These are phyloP conservation scores for Actinomucor elegans DNA, from an alignment of 371 early-diverging fungal species.

Conservation along the genomic window DNA sequence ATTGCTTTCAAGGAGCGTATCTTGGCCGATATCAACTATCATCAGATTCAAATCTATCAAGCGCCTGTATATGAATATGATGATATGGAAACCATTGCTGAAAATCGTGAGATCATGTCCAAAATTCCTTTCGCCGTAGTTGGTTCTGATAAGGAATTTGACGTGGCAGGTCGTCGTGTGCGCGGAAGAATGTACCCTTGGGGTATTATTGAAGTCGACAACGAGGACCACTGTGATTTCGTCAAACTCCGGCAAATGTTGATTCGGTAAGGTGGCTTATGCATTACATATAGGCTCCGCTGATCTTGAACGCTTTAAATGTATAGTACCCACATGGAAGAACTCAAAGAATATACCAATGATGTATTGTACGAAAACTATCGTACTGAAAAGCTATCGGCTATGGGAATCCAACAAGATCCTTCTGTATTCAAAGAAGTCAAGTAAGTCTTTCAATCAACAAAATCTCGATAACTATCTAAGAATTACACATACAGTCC, in stretches of 20 bases:
- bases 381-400: constrained; percentile 87
- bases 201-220: constrained; percentile 95
- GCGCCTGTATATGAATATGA: constrained; percentile 90
- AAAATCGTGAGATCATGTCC: constrained; percentile 92
- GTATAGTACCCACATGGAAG: constrained; percentile 84
- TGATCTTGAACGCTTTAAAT: background rate
- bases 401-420: constrained; percentile 81
- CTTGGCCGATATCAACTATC: constrained; percentile 85
- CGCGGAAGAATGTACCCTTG: constrained; percentile 95
- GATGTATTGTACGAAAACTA: constrained; percentile 95
- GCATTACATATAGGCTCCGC: too few species aligned
- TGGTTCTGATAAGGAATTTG: constrained; percentile 89
- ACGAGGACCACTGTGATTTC: constrained; percentile 91
- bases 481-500: constrained; percentile 48
- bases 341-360: constrained; percentile 90
- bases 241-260: constrained; percentile 92
- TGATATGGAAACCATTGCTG: constrained; percentile 90
- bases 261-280: constrained; percentile 51
- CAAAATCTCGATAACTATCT: background rate
- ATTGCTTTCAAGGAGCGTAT: constrained; percentile 89
- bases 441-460: constrained; percentile 47
- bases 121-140: constrained; percentile 97
- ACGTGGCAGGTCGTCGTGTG: constrained; percentile 75
- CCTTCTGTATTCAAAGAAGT: constrained; percentile 78
- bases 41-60: constrained; percentile 93